These are phyloP conservation scores for Adansonia gregorii DNA, from an alignment of 441 rosid genomes.

Conservation along the genomic window DNA sequence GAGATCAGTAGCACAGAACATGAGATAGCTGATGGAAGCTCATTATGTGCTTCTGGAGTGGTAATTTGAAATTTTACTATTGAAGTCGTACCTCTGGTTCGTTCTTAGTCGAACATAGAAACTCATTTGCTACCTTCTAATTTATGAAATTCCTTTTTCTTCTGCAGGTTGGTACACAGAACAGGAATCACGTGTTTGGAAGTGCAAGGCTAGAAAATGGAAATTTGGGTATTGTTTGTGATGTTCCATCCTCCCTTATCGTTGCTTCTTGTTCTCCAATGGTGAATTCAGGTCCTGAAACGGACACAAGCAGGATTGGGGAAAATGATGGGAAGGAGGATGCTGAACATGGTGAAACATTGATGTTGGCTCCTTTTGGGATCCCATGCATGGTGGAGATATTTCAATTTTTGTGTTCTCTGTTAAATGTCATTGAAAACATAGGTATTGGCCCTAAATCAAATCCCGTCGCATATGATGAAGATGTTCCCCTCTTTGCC, in stretches of 20 bases:
- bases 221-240: constrained; percentile 43
- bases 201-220: constrained; percentile 69
- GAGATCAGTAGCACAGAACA: constrained; percentile 51
- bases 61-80: constrained; percentile 29
- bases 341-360: constrained; percentile 47
- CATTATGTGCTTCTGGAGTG: constrained; percentile 39
- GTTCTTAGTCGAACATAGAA: neutral
- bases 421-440: constrained; percentile 71
- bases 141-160: constrained; percentile 32
- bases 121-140: neutral
- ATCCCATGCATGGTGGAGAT: constrained; percentile 94
- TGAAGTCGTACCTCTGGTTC: neutral
- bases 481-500: constrained; percentile 95
- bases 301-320: constrained; percentile 50
- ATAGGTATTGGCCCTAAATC: constrained; percentile 63
- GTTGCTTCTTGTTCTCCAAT: constrained; percentile 49
- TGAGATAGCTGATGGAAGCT: constrained; percentile 47
- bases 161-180: constrained; percentile 56
- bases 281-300: constrained; percentile 41
- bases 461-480: constrained; percentile 82
- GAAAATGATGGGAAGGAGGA: constrained; percentile 44
- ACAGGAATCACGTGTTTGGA: constrained; percentile 54
- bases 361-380: constrained; percentile 80
- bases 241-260: constrained; percentile 49
- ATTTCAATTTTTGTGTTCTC: constrained; percentile 81